Evolutionary conservation across 352 stramenopile species (phyloP), one percentile per base, ranked within the genome.

Genomic region (Pythium grandisporangium): DNA sequence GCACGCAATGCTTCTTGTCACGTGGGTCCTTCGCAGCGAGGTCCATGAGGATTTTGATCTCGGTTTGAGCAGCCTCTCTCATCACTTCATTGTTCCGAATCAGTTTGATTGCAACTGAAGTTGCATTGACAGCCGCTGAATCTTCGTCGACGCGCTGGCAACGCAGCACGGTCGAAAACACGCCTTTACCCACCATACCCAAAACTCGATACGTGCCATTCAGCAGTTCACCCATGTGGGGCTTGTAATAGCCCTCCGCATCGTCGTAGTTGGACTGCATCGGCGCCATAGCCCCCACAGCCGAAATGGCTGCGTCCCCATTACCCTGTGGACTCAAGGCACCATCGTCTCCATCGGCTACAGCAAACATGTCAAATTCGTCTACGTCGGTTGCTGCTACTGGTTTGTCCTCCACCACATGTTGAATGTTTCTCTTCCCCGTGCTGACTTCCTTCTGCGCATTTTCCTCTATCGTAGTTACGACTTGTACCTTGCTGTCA

Each of bases 41-140:
- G 34, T 91, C 68, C 1, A 73, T 66, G n/a, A 97, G 51, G 2
- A 96, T 48, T 35, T 61, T 69, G 12, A 93, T 56, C 48, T 97
- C 88, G 0, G 61, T 89, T 51, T 93, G 62, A 3, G 94, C 94
- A 2, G 95, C 95, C 42, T 98, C 97, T 5, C 83, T 79, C 96
- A 99, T 99, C 16, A 95, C 85, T 38, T 99, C 95, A 58, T 99
- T 99, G 66, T 96, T 97, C 8, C 97, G 80, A 52, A 96, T 88
- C 5, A 96, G 62, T 40, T 96, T 96, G 41, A 96, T 55, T 5
- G 82, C 82, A 4, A 96, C 81, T n/a, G n/a, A n/a, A n/a, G n/a
- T n/a, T 2, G 70, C 36, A 5, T 73, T 38, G 2, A 21, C 19
- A 8, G 45, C 10, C 19, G 33, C 20, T 6, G 13, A 36, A 23